Base-by-base conservation (phyloP, 345 rosid genomes). In the Sonneratia alba region DNA sequence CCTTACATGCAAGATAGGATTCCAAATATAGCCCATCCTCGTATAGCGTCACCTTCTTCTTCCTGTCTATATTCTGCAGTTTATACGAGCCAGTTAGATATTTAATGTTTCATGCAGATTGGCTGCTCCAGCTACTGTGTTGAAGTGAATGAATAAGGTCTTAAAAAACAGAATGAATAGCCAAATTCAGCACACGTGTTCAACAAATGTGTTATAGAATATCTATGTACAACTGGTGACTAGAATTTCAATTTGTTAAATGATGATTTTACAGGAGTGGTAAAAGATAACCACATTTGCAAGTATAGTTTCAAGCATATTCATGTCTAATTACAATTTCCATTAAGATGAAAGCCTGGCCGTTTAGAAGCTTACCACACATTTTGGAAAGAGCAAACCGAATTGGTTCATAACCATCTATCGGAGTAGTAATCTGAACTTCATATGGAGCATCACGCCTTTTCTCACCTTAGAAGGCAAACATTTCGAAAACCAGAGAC, bases 1-100 rank as follows among this genome's bases (percentile, higher is more conserved):
- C n/a, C 66, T 62, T 87, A 95, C 99, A 90, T 80, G 88, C 93
- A 95, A 80, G 97, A 95, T 74, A 92, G 64, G 73, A 90, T 83
- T 66, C 99, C 99, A 66, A 92, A 95, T 73, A 82, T 79, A 64
- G 93, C 97, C 99, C 97, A 95, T 73, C 97, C 97, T 76, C 84
- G 80, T n/a, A 77, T 72, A 75, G 88, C 76, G 56, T 89, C 92
- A 75, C 83, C 91, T 70, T 72, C 83, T 74, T 68, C 72, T 51
- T 83, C 82, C 83, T 92, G 92, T 68, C 80, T 79, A 72, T 80
- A 79, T 65, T 87, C 99, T 95, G 89, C 83, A 80, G 72, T 64
- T 48, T 73, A 57, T 34, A 59, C 34, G 24, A 59, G 34, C 36
- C 36, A 59, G 32, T 22, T 21, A 59, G 64, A 59, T 59, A 7